Evolutionary conservation across 2,329 filamentous ascomycete genomes (phyloP).

Genomic region (Chrysoporthe deuterocubensis): DNA sequence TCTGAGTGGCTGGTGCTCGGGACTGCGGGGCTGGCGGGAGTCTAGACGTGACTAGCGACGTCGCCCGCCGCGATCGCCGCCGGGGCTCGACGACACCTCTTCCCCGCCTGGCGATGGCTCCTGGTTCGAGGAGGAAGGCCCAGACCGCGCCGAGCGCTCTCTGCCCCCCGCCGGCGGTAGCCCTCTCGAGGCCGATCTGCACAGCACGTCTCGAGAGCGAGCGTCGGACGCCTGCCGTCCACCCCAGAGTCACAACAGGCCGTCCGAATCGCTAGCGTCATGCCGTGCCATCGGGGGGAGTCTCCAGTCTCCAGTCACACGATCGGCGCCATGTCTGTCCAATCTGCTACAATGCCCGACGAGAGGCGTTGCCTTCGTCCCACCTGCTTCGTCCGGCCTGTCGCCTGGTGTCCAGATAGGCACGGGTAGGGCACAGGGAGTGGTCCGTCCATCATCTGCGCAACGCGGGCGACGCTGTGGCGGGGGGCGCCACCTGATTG

Average conservation of each 20-base stretch:
- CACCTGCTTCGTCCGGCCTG: background rate
- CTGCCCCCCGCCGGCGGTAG: too few relatives aligned
- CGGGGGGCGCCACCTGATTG: background rate
- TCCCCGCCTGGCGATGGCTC: too few relatives aligned
- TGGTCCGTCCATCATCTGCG: too few relatives aligned
- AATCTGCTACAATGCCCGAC: background rate
- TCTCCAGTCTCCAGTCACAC: slow-evolving; percentile 6
- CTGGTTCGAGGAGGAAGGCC: too few relatives aligned
- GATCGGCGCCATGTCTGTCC: background rate
- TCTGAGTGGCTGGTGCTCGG: slow-evolving; percentile 10
- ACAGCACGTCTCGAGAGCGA: background rate
- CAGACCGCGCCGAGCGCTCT: too few relatives aligned
- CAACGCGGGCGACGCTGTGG: too few relatives aligned
- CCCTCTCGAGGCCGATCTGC: background rate
- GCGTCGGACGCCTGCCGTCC: background rate
- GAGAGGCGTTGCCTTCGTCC: too few relatives aligned
- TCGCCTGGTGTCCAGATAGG: background rate
- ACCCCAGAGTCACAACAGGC: background rate
- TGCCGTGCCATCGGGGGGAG: background rate
- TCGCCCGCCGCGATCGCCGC: too few relatives aligned
- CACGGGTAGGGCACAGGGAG: too few relatives aligned
- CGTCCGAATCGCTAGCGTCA: background rate
- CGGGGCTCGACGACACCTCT: too few relatives aligned
- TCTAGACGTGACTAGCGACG: too few relatives aligned
- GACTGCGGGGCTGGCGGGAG: background rate